Percentiles rank a stretch among this genome's conserved stretches.
These are phyloP conservation scores for Fusarium papillatum DNA, from an alignment of 2,329 filamentous ascomycete species.

Conservation along the genomic window DNA sequence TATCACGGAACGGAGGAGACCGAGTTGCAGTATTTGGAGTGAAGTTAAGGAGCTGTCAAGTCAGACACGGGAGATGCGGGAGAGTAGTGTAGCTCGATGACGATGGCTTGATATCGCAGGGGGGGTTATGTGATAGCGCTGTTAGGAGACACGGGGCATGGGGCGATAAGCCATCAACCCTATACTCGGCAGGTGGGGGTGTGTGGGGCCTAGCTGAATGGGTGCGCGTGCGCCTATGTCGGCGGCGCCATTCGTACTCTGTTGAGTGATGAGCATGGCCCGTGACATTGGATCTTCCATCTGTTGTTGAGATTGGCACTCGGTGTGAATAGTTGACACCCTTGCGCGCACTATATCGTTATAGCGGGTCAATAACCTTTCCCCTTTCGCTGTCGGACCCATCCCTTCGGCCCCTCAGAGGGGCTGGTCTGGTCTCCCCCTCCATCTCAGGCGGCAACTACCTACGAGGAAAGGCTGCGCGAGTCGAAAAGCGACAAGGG, in stretches of 20 bases:
- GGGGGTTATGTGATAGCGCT: conserved; percentile 26
- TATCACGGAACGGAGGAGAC: background rate
- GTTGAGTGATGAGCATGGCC: conserved; percentile 10
- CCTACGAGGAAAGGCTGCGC: conserved; percentile 15
- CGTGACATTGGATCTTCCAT: conserved; percentile 15
- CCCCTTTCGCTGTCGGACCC: conserved; percentile 11
- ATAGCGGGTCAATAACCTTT: conserved; percentile 15
- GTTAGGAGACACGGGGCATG: conserved; percentile 15
- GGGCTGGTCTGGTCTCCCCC: background rate
- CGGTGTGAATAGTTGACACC: background rate
- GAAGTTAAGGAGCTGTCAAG: conserved; percentile 12
- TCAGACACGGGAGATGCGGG: conserved; percentile 16
- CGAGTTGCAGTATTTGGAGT: background rate
- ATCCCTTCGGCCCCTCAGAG: conserved; percentile 21
- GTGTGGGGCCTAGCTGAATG: conserved; percentile 18
- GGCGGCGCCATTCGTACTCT: conserved; percentile 8
- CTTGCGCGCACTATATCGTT: conserved; percentile 1
- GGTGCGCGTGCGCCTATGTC: conserved; percentile 26
- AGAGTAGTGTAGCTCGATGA: conserved; percentile 36
- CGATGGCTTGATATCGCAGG: conserved; percentile 37
- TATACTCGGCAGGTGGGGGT: conserved; percentile 37
- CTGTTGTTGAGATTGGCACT: conserved; percentile 25
- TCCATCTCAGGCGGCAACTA: conserved; percentile 27
- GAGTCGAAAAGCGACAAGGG: conserved; percentile 29
- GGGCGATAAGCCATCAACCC: conserved; percentile 30